These are phyloP conservation scores for Barnettozyma sp. DNA, from an alignment of 805 yeast genomes.

Conservation along the genomic window DNA sequence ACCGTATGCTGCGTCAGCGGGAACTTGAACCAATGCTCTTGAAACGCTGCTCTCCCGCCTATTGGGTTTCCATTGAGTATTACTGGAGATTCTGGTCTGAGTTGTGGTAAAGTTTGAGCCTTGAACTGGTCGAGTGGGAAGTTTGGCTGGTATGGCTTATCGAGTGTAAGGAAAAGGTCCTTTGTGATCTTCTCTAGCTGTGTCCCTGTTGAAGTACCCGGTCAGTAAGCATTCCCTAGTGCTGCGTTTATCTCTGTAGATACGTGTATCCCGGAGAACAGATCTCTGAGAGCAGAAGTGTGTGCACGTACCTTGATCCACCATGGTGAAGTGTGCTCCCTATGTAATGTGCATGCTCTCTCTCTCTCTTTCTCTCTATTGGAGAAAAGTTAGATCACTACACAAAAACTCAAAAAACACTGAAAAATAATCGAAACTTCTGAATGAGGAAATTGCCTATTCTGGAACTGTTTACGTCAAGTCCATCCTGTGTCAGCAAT, in stretches of 20 bases:
- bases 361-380: too few relatives aligned
- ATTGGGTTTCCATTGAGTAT: slow-evolving; percentile 55
- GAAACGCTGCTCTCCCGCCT: slow-evolving; percentile 44
- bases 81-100: slow-evolving; percentile 45
- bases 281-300: neutral
- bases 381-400: too few relatives aligned
- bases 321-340: slow-evolving; percentile 2
- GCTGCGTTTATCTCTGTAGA: too few relatives aligned
- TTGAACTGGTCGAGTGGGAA: slow-evolving; percentile 18
- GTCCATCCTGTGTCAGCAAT: too few relatives aligned
- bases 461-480: too few relatives aligned
- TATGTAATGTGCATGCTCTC: too few relatives aligned
- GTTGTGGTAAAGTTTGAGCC: slow-evolving; percentile 34
- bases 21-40: slow-evolving; percentile 48
- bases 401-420: too few relatives aligned
- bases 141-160: slow-evolving; percentile 16
- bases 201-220: slow-evolving; percentile 13
- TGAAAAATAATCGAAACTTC: neutral
- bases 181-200: slow-evolving; percentile 19
- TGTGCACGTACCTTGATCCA: slow-evolving; percentile 10
- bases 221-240: too few relatives aligned
- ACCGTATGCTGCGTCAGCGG: slow-evolving; percentile 58
- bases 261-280: too few relatives aligned
- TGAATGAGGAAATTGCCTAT: neutral
- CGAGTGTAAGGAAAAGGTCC: slow-evolving; percentile 22